A percentile compares a stretch with the other conserved stretches of the same genome.
Evolutionary conservation across 1,284 basidiomycete genomes (phyloP).

Genomic region (Flammula alnicola): DNA sequence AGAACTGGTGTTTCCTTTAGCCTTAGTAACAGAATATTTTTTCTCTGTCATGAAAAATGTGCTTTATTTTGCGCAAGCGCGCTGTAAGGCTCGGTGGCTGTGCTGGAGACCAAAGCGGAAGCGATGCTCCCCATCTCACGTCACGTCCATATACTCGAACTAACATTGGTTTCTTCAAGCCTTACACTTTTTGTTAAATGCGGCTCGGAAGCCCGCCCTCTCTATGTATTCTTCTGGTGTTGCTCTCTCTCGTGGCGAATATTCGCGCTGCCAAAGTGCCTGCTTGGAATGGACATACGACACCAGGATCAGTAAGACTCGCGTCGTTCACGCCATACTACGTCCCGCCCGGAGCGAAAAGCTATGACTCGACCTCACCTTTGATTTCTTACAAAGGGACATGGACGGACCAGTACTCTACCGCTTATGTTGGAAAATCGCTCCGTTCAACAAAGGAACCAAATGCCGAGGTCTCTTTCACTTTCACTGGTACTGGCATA

Average conservation of each 20-base stretch:
- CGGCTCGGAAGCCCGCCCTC: neutral
- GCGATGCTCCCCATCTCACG: no score
- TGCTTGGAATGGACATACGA: constrained; percentile 71
- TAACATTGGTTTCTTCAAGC: no score
- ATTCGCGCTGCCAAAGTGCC: constrained; percentile 21
- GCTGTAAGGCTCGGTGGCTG: no score
- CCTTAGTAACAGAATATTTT: no score
- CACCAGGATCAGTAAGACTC: constrained; percentile 51
- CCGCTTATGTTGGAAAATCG: constrained; percentile 53
- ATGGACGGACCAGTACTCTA: constrained; percentile 61
- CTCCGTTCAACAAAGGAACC: constrained; percentile 52
- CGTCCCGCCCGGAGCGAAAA: constrained; percentile 71
- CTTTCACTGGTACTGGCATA: constrained; percentile 71
- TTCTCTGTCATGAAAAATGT: no score
- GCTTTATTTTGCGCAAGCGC: no score
- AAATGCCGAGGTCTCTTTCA: constrained; percentile 58
- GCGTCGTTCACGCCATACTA: constrained; percentile 66
- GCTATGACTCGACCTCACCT: constrained; percentile 69
- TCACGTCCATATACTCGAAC: no score
- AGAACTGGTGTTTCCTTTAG: no score
- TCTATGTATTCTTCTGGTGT: no score
- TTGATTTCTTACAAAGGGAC: constrained; percentile 61
- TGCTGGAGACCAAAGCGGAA: no score
- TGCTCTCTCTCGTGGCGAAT: neutral
- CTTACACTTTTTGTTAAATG: no score